These are phyloP conservation scores for Ceratobasidium theobromae DNA, from an alignment of 1,284 basidiomycete genomes.

Conservation along the genomic window DNA sequence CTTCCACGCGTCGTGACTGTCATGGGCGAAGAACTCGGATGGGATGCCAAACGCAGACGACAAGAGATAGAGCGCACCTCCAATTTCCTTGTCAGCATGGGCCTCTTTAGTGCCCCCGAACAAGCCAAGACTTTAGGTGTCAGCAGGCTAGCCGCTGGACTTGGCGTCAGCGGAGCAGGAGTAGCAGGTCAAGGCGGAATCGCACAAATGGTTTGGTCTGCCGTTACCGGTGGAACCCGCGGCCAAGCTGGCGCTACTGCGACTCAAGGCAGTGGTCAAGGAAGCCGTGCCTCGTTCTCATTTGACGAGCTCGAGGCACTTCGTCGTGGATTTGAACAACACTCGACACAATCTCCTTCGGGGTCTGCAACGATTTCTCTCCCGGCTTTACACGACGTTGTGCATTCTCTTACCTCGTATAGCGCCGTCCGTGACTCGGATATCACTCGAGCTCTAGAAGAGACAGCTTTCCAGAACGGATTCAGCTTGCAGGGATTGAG, in stretches of 20 bases:
- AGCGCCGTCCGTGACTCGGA: constrained; percentile 20
- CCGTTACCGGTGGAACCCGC: constrained; percentile 13
- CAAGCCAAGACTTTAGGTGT: constrained; percentile 10
- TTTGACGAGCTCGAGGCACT: constrained; percentile 40
- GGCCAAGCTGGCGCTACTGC: constrained; percentile 39
- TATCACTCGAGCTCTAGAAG: constrained; percentile 47
- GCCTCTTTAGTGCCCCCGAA: constrained; percentile 52
- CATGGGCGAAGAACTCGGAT: constrained; percentile 84
- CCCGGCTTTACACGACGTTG: constrained; percentile 12
- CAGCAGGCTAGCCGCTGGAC: constrained; percentile 37
- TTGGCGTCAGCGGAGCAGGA: constrained; percentile 42
- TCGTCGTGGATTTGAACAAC: constrained; percentile 36
- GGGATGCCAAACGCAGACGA: constrained; percentile 62
- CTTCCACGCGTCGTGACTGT: constrained; percentile 88
- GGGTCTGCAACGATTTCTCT: constrained; percentile 1
- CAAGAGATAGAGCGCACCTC: constrained; percentile 63
- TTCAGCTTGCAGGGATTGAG: constrained; percentile 63
- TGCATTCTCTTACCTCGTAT: constrained; percentile 20
- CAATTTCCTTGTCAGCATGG: constrained; percentile 76
- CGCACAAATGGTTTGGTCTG: constrained; percentile 7
- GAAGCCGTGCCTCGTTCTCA: constrained; percentile 41
- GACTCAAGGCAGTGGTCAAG: constrained; percentile 7
- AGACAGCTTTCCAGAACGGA: constrained; percentile 65
- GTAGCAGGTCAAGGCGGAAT: constrained; percentile 41
- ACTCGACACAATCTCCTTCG: constrained; percentile 28